Percentiles rank a stretch among this genome's conserved stretches.
Conservation (phyloP, 768 basidiomycete species). For the Mycena kentingensis region DNA sequence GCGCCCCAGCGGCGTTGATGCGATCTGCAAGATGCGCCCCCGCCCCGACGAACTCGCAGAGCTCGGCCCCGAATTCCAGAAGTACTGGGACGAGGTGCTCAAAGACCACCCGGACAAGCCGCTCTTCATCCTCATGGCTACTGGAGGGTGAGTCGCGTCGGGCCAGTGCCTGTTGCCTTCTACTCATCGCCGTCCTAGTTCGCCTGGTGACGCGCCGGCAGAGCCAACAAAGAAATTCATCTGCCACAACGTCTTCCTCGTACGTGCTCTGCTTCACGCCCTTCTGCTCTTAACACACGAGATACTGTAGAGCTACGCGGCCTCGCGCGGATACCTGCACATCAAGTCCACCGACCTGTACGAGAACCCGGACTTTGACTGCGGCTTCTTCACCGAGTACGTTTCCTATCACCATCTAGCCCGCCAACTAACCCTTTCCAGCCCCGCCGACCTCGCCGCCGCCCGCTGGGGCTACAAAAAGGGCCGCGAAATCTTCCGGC, state of each 20-base stretch:
- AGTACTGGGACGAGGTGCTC: too few relatives aligned
- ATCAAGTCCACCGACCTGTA: constrained; percentile 32
- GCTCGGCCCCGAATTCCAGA: too few relatives aligned
- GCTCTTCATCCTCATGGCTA: too few relatives aligned
- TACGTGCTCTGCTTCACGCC: constrained; percentile 12
- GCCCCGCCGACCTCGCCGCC: constrained; percentile 28
- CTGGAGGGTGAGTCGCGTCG: too few relatives aligned
- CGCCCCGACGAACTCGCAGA: too few relatives aligned
- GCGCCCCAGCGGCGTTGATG: too few relatives aligned
- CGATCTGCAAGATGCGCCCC: too few relatives aligned
- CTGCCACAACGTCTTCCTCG: constrained; percentile 26
- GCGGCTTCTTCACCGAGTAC: constrained; percentile 32
- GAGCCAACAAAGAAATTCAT: constrained; percentile 27
- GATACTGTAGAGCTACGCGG: constrained; percentile 34
- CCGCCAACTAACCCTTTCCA: background rate
- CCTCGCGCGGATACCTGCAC: constrained; percentile 37
- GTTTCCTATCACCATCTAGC: constrained; percentile 1
- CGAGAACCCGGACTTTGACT: constrained; percentile 36
- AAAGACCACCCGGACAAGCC: too few relatives aligned
- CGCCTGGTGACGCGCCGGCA: constrained; percentile 4
- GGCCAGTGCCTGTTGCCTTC: too few relatives aligned
- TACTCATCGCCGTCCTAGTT: background rate
- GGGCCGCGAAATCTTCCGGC: constrained; percentile 40
- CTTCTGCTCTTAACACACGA: background rate
- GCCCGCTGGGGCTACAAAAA: constrained; percentile 42